Percentiles rank a stretch among this genome's conserved stretches.
Evolutionary conservation across 148 eudicot genomes (phyloP).

Genomic region (Fallopia convolvulus): DNA sequence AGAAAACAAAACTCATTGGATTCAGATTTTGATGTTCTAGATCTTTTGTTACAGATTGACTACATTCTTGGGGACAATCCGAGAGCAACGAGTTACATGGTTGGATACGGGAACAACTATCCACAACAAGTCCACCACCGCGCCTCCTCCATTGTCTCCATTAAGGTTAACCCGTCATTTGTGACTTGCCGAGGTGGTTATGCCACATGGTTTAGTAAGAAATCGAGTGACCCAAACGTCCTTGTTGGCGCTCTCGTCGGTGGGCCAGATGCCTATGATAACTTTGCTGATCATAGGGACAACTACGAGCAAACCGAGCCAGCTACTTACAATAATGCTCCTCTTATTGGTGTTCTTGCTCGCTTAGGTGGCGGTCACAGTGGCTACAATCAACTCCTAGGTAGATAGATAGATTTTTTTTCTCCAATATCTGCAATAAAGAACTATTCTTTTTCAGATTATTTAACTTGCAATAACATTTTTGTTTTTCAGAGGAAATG

Average conservation of each 20-base stretch:
- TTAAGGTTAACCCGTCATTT: conserved; percentile 64
- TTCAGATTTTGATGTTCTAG: background rate
- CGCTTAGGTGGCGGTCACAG: conserved; percentile 64
- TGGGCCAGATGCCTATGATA: conserved; percentile 95
- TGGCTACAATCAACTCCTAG: conserved; percentile 79
- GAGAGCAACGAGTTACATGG: conserved; percentile 98
- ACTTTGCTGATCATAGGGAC: conserved; percentile 90
- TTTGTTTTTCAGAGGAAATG: conserved; percentile 4
- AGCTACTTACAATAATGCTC: conserved; percentile 96
- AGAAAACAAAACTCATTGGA: background rate
- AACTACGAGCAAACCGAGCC: conserved; percentile 98
- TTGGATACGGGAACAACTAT: conserved; percentile 86
- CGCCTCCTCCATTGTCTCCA: conserved; percentile 78
- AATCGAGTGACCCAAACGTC: conserved; percentile 76
- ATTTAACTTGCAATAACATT: background rate
- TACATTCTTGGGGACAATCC: conserved; percentile 99
- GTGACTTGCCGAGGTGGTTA: conserved; percentile 90
- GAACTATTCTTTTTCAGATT: background rate
- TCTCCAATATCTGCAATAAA: background rate
- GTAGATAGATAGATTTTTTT: background rate
- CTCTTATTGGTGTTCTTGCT: conserved; percentile 83
- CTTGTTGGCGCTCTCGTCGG: conserved; percentile 93
- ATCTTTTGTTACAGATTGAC: conserved; percentile 56
- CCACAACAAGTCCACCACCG: conserved; percentile 94
- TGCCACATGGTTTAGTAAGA: conserved; percentile 83